A percentile compares a stretch with the other conserved stretches of the same genome.
Conservation (phyloP, 1,284 basidiomycete species). For the Gymnopus androsaceus region DNA sequence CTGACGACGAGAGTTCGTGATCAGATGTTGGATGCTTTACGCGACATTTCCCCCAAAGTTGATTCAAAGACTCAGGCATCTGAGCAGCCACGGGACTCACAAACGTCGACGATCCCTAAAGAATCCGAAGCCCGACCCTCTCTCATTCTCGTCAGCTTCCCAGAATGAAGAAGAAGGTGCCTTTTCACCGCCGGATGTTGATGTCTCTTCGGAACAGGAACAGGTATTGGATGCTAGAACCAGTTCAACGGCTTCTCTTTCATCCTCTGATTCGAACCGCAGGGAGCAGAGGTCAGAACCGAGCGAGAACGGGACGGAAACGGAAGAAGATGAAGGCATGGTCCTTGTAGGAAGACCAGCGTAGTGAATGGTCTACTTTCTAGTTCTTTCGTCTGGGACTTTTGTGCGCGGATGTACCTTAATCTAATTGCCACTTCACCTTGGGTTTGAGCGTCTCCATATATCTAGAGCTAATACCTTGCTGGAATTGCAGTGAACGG, state of each 20-base stretch:
- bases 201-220: not conserved
- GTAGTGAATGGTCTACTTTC: conserved; percentile 4
- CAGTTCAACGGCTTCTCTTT: conserved; percentile 9
- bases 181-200: not conserved
- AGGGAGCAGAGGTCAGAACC: conserved; percentile 17
- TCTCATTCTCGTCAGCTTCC: not conserved
- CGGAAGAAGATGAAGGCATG: conserved; percentile 81
- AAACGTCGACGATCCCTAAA: not conserved
- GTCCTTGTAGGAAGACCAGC: conserved; percentile 67
- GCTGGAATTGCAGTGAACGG: too few relatives aligned
- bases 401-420: too few relatives aligned
- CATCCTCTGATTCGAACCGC: conserved; percentile 32
- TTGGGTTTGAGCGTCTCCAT: too few relatives aligned
- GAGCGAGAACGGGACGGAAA: conserved; percentile 67
- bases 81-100: not conserved
- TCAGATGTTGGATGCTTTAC: conserved; percentile 71
- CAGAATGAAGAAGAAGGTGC: not conserved
- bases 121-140: not conserved
- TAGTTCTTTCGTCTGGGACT: not conserved
- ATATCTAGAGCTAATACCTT: too few relatives aligned
- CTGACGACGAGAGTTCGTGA: conserved; percentile 66
- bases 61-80: conserved; percentile 25
- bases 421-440: too few relatives aligned
- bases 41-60: conserved; percentile 62
- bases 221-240: conserved; percentile 8